A percentile compares a stretch with the other conserved stretches of the same genome.
phyloP scores from a whole-genome alignment of 805 yeast genomes.

The Yarrowia sp. region DNA sequence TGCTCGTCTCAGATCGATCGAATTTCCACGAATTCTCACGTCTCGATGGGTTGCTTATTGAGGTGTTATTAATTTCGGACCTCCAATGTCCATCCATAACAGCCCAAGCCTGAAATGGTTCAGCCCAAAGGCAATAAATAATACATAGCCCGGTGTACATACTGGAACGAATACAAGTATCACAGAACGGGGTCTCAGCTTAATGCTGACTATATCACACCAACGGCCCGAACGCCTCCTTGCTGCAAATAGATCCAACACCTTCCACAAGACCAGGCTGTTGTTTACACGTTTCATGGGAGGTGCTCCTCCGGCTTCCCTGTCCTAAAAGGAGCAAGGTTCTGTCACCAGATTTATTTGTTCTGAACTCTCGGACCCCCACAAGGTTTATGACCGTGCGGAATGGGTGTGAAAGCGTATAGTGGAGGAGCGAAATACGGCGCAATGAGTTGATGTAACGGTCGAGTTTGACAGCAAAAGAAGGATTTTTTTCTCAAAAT shows the following conservation, averaged over 20 bases:
- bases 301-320: not conserved
- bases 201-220: too few relatives aligned
- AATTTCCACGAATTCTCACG: too few relatives aligned
- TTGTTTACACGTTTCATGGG: not conserved
- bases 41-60: too few relatives aligned
- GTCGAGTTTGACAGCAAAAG: not conserved
- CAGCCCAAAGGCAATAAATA: too few relatives aligned
- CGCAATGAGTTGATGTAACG: not conserved
- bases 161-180: too few relatives aligned
- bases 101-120: too few relatives aligned
- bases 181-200: too few relatives aligned
- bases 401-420: not conserved
- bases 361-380: not conserved
- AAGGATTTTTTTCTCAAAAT: not conserved
- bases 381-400: not conserved
- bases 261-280: not conserved
- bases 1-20: too few relatives aligned
- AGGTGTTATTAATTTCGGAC: too few relatives aligned
- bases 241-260: not conserved
- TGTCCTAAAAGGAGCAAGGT: conserved; percentile 3
- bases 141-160: too few relatives aligned
- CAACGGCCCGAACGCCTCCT: too few relatives aligned
- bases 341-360: not conserved
- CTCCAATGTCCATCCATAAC: too few relatives aligned
- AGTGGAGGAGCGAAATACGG: not conserved